phyloP scores from a whole-genome alignment of 2,329 filamentous ascomycete genomes.

The Tolypocladium endophyticum region DNA sequence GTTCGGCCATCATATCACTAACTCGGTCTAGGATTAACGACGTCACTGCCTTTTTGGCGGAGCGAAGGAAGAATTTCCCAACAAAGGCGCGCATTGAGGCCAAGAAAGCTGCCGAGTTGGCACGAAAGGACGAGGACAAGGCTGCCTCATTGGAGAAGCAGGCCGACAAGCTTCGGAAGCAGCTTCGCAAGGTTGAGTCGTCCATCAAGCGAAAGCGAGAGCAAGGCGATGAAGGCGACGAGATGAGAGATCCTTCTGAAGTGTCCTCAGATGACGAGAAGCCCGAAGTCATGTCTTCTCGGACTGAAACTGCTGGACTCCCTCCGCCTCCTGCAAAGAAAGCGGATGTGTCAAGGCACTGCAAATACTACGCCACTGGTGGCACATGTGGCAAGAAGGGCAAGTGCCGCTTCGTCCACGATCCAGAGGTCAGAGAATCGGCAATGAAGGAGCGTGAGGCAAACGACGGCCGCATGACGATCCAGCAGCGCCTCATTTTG shows the following conservation, averaged over 20 bases:
- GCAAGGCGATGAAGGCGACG: constrained; percentile 56
- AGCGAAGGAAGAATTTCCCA: constrained; percentile 71
- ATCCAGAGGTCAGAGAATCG: constrained; percentile 50
- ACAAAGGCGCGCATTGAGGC: constrained; percentile 61
- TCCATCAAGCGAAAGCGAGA: constrained; percentile 60
- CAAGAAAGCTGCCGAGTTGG: constrained; percentile 42
- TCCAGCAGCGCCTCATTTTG: constrained; percentile 53
- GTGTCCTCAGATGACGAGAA: constrained; percentile 46
- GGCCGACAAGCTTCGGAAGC: constrained; percentile 51
- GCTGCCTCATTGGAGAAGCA: constrained; percentile 48
- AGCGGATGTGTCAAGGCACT: constrained; percentile 54
- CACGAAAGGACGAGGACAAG: constrained; percentile 45
- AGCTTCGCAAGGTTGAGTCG: constrained; percentile 61
- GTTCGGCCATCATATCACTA: background rate
- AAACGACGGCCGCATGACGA: constrained; percentile 55
- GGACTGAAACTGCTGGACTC: constrained; percentile 19
- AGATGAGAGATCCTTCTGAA: constrained; percentile 45
- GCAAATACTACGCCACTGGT: constrained; percentile 62
- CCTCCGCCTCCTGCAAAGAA: constrained; percentile 38
- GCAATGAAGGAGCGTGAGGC: constrained; percentile 53
- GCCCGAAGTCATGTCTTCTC: constrained; percentile 47
- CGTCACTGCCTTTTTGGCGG: constrained; percentile 68
- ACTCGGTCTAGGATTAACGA: constrained; percentile 46
- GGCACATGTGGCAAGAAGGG: constrained; percentile 62
- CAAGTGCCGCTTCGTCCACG: constrained; percentile 65